A percentile compares a stretch with the other conserved stretches of the same genome.
Conservation (phyloP, 1,284 basidiomycete genomes). For the Trichosporon sp. region DNA sequence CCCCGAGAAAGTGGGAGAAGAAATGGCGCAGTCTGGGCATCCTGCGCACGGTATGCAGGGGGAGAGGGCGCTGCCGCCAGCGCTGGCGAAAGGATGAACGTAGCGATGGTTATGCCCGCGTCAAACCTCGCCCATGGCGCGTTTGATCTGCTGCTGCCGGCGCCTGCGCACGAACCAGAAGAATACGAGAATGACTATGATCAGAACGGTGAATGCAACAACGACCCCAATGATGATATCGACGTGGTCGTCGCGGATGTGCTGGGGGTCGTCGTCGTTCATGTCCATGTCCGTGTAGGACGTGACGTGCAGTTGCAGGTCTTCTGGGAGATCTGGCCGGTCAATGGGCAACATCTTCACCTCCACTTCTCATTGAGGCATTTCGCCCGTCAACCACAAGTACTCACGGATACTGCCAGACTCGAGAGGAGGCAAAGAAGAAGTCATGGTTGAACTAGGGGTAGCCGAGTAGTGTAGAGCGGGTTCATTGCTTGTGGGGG, state of each 20-base stretch:
- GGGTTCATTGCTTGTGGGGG: background rate
- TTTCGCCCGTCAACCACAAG: background rate
- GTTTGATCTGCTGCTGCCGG: background rate
- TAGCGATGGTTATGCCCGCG: background rate
- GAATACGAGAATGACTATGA: background rate
- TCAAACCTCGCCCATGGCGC: background rate
- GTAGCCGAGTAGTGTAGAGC: background rate
- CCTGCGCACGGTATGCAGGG: background rate
- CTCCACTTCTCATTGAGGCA: background rate
- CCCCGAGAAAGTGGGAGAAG: too few species aligned
- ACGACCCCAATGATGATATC: background rate
- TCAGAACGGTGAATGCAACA: background rate
- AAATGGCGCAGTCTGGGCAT: background rate
- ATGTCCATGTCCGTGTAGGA: background rate
- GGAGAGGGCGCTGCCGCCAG: background rate
- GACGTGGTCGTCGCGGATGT: constrained; percentile 4
- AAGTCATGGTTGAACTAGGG: background rate
- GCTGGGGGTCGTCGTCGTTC: background rate
- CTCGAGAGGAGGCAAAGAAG: background rate
- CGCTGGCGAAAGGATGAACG: background rate
- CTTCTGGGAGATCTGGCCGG: background rate
- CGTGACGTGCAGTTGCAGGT: background rate
- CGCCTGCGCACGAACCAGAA: constrained; percentile 4
- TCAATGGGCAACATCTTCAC: background rate
- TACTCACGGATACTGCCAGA: background rate